These are phyloP conservation scores for Stagonosporopsis vannaccii DNA, from an alignment of 2,329 filamentous ascomycete species.

Conservation along the genomic window DNA sequence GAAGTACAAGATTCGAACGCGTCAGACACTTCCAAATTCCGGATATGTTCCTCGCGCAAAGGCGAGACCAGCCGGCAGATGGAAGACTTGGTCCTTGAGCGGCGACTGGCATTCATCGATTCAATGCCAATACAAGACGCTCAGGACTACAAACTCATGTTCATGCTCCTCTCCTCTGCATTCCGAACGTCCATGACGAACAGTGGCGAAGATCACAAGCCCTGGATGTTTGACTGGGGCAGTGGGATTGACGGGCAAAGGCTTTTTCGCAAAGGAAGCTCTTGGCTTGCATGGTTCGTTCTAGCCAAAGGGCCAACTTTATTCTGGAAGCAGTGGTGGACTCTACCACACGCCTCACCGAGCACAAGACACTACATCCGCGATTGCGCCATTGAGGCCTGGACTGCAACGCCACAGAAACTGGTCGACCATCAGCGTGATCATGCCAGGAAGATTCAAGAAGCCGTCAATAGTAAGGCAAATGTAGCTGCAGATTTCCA, in stretches of 20 bases:
- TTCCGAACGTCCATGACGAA: slow-evolving; percentile 39
- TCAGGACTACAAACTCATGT: slow-evolving; percentile 42
- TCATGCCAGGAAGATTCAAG: slow-evolving; percentile 29
- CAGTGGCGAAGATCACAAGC: slow-evolving; percentile 32
- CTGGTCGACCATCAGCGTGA: slow-evolving; percentile 29
- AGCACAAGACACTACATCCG: slow-evolving; percentile 38
- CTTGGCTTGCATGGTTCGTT: slow-evolving; percentile 45
- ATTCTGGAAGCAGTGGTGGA: slow-evolving; percentile 46
- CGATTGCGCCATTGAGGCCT: slow-evolving; percentile 33
- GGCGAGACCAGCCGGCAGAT: slow-evolving; percentile 24
- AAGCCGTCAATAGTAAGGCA: slow-evolving; percentile 30
- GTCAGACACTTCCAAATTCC: slow-evolving; percentile 15
- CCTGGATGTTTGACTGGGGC: slow-evolving; percentile 41
- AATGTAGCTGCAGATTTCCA: slow-evolving; percentile 18
- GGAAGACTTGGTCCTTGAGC: slow-evolving; percentile 31
- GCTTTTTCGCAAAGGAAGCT: slow-evolving; percentile 34
- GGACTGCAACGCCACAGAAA: slow-evolving; percentile 25
- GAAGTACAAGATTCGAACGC: slow-evolving; percentile 23
- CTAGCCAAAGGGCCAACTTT: slow-evolving; percentile 39
- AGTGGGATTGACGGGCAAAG: slow-evolving; percentile 36
- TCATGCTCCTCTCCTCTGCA: slow-evolving; percentile 37
- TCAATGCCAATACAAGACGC: slow-evolving; percentile 26
- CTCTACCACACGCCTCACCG: slow-evolving; percentile 16
- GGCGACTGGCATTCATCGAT: slow-evolving; percentile 32
- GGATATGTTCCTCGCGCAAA: slow-evolving; percentile 26